Base-by-base conservation (phyloP, 495 filamentous ascomycete genomes). In the Aspergillus sclerotiicarbonarius region DNA sequence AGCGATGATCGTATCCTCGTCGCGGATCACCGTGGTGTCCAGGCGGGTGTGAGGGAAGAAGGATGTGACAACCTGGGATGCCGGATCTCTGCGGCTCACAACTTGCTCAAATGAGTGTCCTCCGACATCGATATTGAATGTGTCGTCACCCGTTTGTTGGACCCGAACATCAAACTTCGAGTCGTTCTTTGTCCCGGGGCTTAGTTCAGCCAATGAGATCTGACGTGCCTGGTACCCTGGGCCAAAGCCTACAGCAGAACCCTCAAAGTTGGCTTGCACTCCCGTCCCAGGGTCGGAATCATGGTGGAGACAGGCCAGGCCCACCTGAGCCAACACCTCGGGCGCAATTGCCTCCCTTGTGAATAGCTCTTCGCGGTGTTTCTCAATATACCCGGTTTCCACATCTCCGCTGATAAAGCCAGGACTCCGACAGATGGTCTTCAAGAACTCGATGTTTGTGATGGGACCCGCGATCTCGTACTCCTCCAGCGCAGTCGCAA, bases 371-470 rank as follows among this genome's bases (percentile, higher is more conserved):
- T 85, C 82, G 53, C 80, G 83, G 70, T 95, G 87, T 66, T 95
- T 96, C 43, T 88, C 85, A 62, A 98, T 98, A 68, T 94, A 99
- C 6, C 94, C 94, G 0, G 94, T 98, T 68, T 99, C 95, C 7
- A 98, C 91, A 10, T 92, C 85, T 10, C 92, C 94, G 18, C 85
- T 82, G 61, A 96, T 83, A 63, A 98, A 98, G 41, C 85, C 89
- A 8, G 84, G 80, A 64, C 88, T 91, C 31, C 80, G 80, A 69
- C 91, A 95, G 30, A 96, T 76, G 6, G 82, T 80, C 75, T 98
- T 99, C 39, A 99, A 63, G 67, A 98, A 98, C 70, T 97, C 95
- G 45, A 99, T 93, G 67, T 99, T 99, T 6, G 94, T 98, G 65
- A 88, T 87, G 15, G 92, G 83, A 1, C 94, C 94, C 1, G 91